Evolutionary conservation across 371 early-diverging fungal genomes (phyloP).

Genomic region (Mortierella sp.): DNA sequence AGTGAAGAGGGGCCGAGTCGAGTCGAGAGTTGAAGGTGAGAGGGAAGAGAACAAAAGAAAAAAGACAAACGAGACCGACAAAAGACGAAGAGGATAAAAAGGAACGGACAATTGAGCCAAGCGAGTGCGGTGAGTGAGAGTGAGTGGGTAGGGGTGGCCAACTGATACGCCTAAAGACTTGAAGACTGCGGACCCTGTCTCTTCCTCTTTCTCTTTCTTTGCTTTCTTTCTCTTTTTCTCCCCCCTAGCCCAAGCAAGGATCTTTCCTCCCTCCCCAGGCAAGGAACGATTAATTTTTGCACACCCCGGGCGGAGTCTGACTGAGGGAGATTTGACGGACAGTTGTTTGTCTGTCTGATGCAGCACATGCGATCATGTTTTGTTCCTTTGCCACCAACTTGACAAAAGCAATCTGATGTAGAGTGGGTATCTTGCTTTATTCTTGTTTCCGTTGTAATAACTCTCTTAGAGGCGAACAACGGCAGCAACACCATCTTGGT

Average conservation of each 20-base stretch:
- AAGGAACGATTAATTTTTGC: background rate
- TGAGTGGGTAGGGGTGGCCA: background rate
- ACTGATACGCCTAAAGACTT: no score
- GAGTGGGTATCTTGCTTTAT: background rate
- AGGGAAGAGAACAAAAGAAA: background rate
- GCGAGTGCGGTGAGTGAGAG: background rate
- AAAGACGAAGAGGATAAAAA: background rate
- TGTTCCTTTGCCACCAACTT: background rate
- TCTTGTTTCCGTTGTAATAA: background rate
- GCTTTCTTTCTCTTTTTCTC: background rate
- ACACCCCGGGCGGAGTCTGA: conserved; percentile 5
- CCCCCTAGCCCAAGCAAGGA: no score
- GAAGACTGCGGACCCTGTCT: background rate
- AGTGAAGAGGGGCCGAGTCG: background rate
- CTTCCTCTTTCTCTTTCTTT: background rate
- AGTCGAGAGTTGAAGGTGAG: background rate
- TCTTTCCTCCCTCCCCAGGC: no score
- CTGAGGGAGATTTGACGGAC: background rate
- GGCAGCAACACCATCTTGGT: conserved; percentile 36
- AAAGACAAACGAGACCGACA: background rate
- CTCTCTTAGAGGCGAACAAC: conserved; percentile 24
- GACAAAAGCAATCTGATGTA: background rate
- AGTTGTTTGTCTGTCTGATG: background rate
- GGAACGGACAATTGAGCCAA: background rate
- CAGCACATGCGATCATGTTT: background rate